phyloP scores from a whole-genome alignment of 1,139 yeast species.

The Pichia sp. region DNA sequence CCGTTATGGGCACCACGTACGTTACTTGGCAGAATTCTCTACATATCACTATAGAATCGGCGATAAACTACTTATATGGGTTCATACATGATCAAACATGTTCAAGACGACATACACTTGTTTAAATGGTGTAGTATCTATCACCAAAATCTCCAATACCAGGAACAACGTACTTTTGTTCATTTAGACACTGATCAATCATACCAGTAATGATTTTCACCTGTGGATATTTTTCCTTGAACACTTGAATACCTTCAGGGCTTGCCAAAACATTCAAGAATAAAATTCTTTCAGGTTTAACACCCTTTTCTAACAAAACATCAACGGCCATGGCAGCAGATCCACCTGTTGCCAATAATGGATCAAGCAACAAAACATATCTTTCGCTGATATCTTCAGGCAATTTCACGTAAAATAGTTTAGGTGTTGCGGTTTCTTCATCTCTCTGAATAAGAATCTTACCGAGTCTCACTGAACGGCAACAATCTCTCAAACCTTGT shows the following conservation, averaged over 20 bases:
- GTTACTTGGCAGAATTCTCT: no score
- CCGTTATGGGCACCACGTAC: no score
- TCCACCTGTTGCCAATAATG: constrained; percentile 98
- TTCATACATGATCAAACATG: not conserved
- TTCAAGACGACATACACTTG: not conserved
- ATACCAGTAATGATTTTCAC: constrained; percentile 91
- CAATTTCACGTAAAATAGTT: constrained; percentile 80
- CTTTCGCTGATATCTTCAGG: constrained; percentile 87
- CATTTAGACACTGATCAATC: constrained; percentile 79
- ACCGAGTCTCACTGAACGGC: constrained; percentile 92
- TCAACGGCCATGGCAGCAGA: constrained; percentile 97
- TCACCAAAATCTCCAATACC: constrained; percentile 99
- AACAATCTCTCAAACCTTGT: constrained; percentile 93
- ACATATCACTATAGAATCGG: no score
- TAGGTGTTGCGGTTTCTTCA: constrained; percentile 80
- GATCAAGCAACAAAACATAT: constrained; percentile 85
- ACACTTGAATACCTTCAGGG: constrained; percentile 84
- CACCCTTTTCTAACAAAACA: constrained; percentile 80
- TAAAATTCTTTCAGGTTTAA: constrained; percentile 74
- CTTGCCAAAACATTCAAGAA: constrained; percentile 88
- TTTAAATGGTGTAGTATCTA: constrained; percentile 81
- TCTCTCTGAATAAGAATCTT: constrained; percentile 94
- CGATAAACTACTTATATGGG: no score
- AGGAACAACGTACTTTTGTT: constrained; percentile 77
- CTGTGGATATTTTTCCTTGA: constrained; percentile 71